These are phyloP conservation scores for Xylaria sp. DNA, from an alignment of 2,329 filamentous ascomycete species.

Conservation along the genomic window DNA sequence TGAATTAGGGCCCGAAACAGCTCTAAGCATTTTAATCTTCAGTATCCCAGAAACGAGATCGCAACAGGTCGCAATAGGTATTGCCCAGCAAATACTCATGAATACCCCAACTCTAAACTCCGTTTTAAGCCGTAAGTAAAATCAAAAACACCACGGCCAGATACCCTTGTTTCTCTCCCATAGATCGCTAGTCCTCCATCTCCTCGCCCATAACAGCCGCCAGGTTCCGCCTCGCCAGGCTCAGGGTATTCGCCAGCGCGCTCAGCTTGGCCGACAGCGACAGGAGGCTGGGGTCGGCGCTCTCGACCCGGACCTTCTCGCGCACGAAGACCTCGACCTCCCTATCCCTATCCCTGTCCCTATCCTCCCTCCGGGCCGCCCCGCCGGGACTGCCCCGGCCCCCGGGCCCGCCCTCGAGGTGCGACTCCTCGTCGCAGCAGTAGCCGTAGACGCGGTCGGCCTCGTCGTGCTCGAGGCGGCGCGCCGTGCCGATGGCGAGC, in stretches of 20 bases:
- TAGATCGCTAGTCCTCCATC: slow-evolving; percentile 37
- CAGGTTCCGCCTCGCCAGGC: slow-evolving; percentile 70
- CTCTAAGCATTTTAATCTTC: too few species aligned
- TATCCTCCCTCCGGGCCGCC: not conserved
- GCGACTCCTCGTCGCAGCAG: slow-evolving; percentile 30
- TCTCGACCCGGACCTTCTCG: slow-evolving; percentile 88
- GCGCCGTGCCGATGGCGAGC: slow-evolving; percentile 66
- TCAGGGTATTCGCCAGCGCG: slow-evolving; percentile 74
- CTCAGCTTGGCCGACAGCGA: slow-evolving; percentile 81
- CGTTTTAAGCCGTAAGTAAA: slow-evolving; percentile 9
- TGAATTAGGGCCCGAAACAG: too few species aligned
- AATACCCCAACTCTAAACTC: slow-evolving; percentile 1
- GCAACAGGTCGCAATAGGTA: not conserved
- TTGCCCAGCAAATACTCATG: not conserved
- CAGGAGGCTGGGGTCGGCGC: slow-evolving; percentile 83
- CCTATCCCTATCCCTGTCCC: not conserved
- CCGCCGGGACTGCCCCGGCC: not conserved
- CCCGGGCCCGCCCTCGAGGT: slow-evolving; percentile 5
- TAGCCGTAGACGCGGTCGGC: slow-evolving; percentile 75
- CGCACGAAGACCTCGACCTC: slow-evolving; percentile 73
- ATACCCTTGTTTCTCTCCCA: too few species aligned
- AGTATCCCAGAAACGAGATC: not conserved
- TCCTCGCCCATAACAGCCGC: slow-evolving; percentile 75
- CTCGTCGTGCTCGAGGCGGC: slow-evolving; percentile 76
- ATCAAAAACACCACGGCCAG: not conserved